phyloP scores from a whole-genome alignment of 148 eudicot genomes.

The Vaccinium myrtillus region DNA sequence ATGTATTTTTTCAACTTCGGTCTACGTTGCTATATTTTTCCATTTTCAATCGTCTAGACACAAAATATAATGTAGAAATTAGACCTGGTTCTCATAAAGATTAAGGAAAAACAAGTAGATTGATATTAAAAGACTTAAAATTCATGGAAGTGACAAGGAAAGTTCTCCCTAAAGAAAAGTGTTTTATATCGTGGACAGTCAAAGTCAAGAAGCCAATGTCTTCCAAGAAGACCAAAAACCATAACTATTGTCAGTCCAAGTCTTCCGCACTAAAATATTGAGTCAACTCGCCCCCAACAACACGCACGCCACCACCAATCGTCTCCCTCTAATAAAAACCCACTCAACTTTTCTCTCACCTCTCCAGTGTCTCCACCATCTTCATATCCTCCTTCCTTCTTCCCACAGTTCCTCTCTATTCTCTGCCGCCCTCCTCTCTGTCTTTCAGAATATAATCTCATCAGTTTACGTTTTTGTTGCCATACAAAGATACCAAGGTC shows the following conservation, averaged over 20 bases:
- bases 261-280: neutral
- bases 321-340: neutral
- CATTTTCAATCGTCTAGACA: too few relatives aligned
- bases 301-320: neutral
- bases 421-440: neutral
- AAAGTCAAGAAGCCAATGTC: neutral
- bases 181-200: neutral
- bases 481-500: neutral
- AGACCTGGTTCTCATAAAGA: too few relatives aligned
- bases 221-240: neutral
- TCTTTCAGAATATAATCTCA: neutral
- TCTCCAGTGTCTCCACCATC: neutral
- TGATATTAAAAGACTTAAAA: too few relatives aligned
- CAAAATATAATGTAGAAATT: too few relatives aligned
- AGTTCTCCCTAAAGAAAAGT: too few relatives aligned
- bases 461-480: neutral
- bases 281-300: neutral
- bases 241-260: slow-evolving; percentile 5
- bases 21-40: too few relatives aligned
- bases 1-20: too few relatives aligned
- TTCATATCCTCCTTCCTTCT: neutral
- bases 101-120: too few relatives aligned
- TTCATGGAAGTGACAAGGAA: too few relatives aligned
- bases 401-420: neutral
- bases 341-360: neutral